Evolutionary conservation across 2,329 filamentous ascomycete species (phyloP).

Genomic region (Penicillium rolfsii): DNA sequence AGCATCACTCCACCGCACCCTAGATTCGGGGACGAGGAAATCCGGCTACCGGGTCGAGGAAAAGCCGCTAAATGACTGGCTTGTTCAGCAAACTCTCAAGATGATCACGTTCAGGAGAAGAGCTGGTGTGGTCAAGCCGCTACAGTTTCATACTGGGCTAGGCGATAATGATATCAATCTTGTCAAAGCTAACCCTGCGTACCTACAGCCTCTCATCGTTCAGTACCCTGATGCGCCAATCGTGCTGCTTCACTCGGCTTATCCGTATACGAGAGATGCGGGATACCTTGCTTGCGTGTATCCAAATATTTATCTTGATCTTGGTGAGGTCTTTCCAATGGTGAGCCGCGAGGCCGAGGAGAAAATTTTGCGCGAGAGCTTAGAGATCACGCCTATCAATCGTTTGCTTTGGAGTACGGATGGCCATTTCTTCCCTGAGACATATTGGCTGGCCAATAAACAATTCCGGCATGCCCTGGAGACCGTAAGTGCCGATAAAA

Average conservation of each 20-base stretch:
- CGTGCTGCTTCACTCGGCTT: slow-evolving; percentile 77
- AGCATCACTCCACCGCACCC: slow-evolving; percentile 34
- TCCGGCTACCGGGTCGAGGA: slow-evolving; percentile 56
- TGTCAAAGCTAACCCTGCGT: slow-evolving; percentile 70
- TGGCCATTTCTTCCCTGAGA: slow-evolving; percentile 78
- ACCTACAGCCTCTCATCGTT: slow-evolving; percentile 73
- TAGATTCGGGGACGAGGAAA: slow-evolving; percentile 31
- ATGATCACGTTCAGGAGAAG: slow-evolving; percentile 53
- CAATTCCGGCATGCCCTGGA: slow-evolving; percentile 74
- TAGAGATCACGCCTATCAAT: slow-evolving; percentile 74
- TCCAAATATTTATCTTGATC: slow-evolving; percentile 77
- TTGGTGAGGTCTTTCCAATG: slow-evolving; percentile 81
- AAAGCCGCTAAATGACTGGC: slow-evolving; percentile 68
- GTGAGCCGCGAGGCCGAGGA: slow-evolving; percentile 77
- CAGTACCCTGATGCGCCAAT: slow-evolving; percentile 71
- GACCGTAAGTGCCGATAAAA: slow-evolving; percentile 53
- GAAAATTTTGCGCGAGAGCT: slow-evolving; percentile 67
- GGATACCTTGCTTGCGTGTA: slow-evolving; percentile 79
- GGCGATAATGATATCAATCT: slow-evolving; percentile 79
- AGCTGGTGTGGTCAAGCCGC: slow-evolving; percentile 63
- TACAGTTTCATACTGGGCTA: slow-evolving; percentile 83
- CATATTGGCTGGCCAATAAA: slow-evolving; percentile 70
- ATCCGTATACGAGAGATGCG: slow-evolving; percentile 77
- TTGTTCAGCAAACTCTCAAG: slow-evolving; percentile 66
- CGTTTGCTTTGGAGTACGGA: slow-evolving; percentile 83